Evolutionary conservation across 2,329 filamentous ascomycete species (phyloP), one percentile per base, ranked within the genome.

Genomic region (Paracoccidioides lutzii): DNA sequence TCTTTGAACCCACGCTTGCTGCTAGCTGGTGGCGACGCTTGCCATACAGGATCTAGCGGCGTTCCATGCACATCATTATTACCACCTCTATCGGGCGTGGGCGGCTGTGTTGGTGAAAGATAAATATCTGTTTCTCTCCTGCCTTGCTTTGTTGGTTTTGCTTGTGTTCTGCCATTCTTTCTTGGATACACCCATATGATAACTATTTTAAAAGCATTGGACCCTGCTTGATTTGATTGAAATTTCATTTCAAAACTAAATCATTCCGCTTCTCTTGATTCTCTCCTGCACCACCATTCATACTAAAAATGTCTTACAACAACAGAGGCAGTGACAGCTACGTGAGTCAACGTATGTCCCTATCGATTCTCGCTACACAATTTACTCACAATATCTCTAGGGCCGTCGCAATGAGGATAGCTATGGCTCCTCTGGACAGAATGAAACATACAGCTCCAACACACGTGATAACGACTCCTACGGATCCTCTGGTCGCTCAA

Each of bases 281-380:
- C 15, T 48, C 35, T 33, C 7, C 2, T 12, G 30, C 30, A 12
- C 9, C 30, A 12, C 9, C 35, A 14, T 9, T n/a, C 44, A 9
- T 32, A 4, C 35, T n/a, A 10, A 51, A 51, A 51, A 51, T 51
- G 48, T 51, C 48, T 41, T 51, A 41, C 48, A 51, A 51, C 48
- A 40, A 41, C 22, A 46, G 44, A 22, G 40, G n/a, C 15, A 12
- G 48, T 30, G 48, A 40, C 15, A 51, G 12, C 48, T 51, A 51
- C 7, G 48, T 51, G 37, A 51, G 48, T 38, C 10, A 10, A 12
- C n/a, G 12, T 38, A n/a, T n/a, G 32, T 5, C 15, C 46, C 15
- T 5, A 38, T 51, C 3, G 12, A 9, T 30, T 38, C 35, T 22
- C 48, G 10, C 15, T 38, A 10, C 12, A 15, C 48, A 51, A 14